Conservation (phyloP, 2,329 filamentous ascomycete species). For the Rasamsonia emersonii region DNA sequence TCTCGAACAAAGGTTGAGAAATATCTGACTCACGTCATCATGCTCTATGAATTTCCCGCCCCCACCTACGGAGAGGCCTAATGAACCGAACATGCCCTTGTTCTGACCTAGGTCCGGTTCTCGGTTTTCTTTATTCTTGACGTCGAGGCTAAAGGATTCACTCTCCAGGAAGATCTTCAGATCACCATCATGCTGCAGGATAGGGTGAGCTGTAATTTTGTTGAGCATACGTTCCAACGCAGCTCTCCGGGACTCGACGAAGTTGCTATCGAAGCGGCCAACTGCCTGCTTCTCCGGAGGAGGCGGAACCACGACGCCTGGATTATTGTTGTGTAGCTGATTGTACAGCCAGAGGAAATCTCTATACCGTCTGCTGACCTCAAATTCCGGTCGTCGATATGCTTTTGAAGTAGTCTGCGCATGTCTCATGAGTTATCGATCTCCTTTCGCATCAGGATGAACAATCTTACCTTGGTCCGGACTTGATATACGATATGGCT, state of each 20-base stretch:
- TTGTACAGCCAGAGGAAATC: conserved; percentile 98
- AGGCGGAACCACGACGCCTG: conserved; percentile 87
- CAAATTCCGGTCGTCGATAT: conserved; percentile 85
- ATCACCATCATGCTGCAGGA: conserved; percentile 85
- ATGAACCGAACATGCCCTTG: conserved; percentile 83
- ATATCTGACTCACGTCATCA: conserved; percentile 66
- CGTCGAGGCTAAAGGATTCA: conserved; percentile 88
- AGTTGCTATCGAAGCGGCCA: conserved; percentile 90
- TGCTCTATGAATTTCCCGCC: conserved; percentile 90
- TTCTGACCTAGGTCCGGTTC: conserved; percentile 79
- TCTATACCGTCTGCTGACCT: conserved; percentile 85
- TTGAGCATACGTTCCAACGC: conserved; percentile 97
- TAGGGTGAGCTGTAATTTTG: conserved; percentile 82
- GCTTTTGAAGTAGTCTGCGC: conserved; percentile 84
- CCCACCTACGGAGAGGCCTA: conserved; percentile 69
- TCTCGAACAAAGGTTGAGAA: conserved; percentile 1
- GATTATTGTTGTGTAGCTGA: conserved; percentile 86
- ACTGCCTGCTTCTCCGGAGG: conserved; percentile 97
- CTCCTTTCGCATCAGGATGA: conserved; percentile 10
- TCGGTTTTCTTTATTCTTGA: conserved; percentile 94
- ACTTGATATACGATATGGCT: conserved; percentile 98
- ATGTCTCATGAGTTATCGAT: neutral
- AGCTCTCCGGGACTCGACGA: conserved; percentile 84
- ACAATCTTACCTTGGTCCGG: conserved; percentile 64
- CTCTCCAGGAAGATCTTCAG: conserved; percentile 96